phyloP scores from a whole-genome alignment of 305 asterid species.

The Caryopteris hybrid region DNA sequence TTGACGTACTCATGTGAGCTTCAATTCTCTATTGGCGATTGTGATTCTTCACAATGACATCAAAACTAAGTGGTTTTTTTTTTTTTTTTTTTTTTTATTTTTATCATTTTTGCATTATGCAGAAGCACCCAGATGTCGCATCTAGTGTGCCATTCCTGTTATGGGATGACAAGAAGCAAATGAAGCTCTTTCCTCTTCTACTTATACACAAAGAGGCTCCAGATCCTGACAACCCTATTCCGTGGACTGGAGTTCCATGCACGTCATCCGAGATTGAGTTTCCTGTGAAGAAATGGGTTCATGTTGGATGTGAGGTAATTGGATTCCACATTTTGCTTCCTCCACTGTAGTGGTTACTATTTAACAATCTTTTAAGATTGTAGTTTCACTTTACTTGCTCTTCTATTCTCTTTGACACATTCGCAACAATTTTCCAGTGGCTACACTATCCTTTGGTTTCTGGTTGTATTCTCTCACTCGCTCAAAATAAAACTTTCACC shows the following conservation, averaged over 20 bases:
- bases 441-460: background rate
- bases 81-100: conserved; percentile 8
- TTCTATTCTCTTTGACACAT: background rate
- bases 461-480: background rate
- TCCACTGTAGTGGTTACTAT: background rate
- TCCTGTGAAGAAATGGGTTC: conserved; percentile 75
- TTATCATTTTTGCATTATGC: conserved; percentile 25
- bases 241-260: conserved; percentile 32
- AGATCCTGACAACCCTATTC: conserved; percentile 26
- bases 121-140: conserved; percentile 45
- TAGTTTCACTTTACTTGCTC: background rate
- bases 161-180: conserved; percentile 53
- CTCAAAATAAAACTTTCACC: background rate
- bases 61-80: background rate
- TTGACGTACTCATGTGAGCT: background rate
- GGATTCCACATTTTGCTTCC: background rate
- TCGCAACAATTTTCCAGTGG: background rate
- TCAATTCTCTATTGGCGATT: background rate
- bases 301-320: conserved; percentile 86
- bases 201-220: conserved; percentile 49
- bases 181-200: conserved; percentile 53
- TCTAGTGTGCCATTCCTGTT: conserved; percentile 58
- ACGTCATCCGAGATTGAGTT: conserved; percentile 45
- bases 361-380: background rate
- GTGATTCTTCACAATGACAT: background rate